These are phyloP conservation scores for Serendipita indica DNA, from an alignment of 768 basidiomycete genomes.

Conservation along the genomic window DNA sequence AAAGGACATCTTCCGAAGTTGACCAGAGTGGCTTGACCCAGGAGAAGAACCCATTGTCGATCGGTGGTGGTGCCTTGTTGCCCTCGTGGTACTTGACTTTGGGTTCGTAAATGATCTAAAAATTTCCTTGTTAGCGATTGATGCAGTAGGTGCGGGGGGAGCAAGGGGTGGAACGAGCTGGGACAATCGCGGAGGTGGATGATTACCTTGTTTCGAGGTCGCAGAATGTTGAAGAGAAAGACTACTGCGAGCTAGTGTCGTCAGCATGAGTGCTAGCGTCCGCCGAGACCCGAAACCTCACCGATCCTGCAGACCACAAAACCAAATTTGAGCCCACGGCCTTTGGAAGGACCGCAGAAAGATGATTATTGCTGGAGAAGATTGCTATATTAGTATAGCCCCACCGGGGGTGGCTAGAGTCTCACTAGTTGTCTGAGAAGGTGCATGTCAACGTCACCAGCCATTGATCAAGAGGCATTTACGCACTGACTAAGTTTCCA, in stretches of 20 bases:
- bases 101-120: constrained; percentile 76
- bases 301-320: constrained; percentile 59
- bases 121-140: not conserved
- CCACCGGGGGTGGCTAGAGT: not conserved
- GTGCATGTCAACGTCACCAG: not conserved
- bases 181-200: not conserved
- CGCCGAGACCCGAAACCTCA: constrained; percentile 25
- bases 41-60: constrained; percentile 62
- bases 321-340: constrained; percentile 67
- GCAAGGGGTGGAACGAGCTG: not conserved
- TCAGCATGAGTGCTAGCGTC: not conserved
- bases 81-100: constrained; percentile 84
- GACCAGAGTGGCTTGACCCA: constrained; percentile 81
- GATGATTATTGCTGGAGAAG: not conserved
- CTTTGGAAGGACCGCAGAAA: constrained; percentile 28
- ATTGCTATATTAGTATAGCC: not conserved
- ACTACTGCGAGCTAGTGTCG: constrained; percentile 18
- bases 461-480: not conserved
- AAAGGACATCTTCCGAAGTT: constrained; percentile 75
- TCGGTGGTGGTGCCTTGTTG: constrained; percentile 52
- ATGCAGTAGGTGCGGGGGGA: no score
- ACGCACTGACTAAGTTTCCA: constrained; percentile 2
- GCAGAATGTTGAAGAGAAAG: constrained; percentile 64
- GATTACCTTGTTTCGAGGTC: constrained; percentile 74
- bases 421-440: not conserved